These are phyloP conservation scores for Nannochloris sp. DNA, from an alignment of 139 green algal genomes.

Conservation along the genomic window DNA sequence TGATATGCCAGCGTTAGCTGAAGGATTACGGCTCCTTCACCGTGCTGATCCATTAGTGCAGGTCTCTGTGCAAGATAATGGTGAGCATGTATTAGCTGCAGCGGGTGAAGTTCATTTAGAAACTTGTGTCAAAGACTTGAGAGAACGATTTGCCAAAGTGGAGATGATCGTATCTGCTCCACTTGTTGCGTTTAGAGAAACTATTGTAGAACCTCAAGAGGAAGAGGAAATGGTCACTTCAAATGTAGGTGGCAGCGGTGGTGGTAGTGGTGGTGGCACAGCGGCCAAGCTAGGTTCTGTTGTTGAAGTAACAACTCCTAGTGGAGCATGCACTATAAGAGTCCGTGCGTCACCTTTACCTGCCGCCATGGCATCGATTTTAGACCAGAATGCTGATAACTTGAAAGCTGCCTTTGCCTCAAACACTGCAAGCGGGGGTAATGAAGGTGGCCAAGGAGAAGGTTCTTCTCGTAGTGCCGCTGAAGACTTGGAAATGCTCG, in stretches of 20 bases:
- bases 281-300: conserved; percentile 8
- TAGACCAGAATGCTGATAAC: conserved; percentile 52
- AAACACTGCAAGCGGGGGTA: neutral
- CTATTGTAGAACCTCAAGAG: neutral
- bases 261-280: neutral
- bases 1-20: conserved; percentile 70
- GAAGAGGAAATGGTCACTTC: neutral
- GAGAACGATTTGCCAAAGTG: conserved; percentile 82
- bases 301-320: conserved; percentile 72
- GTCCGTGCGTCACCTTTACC: conserved; percentile 64
- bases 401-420: conserved; percentile 20
- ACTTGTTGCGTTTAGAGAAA: conserved; percentile 78
- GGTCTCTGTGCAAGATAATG: conserved; percentile 46
- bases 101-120: conserved; percentile 95
- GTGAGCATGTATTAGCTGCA: conserved; percentile 78
- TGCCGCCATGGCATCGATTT: conserved; percentile 26
- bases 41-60: conserved; percentile 85
- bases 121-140: conserved; percentile 90
- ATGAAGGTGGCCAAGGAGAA: neutral
- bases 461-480: neutral
- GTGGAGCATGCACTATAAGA: conserved; percentile 53
- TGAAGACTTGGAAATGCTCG: conserved; percentile 5
- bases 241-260: neutral
- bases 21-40: conserved; percentile 87
- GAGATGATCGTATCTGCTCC: conserved; percentile 86